Conservation (phyloP, 768 basidiomycete species). For the Hygrocybe coccinea region DNA sequence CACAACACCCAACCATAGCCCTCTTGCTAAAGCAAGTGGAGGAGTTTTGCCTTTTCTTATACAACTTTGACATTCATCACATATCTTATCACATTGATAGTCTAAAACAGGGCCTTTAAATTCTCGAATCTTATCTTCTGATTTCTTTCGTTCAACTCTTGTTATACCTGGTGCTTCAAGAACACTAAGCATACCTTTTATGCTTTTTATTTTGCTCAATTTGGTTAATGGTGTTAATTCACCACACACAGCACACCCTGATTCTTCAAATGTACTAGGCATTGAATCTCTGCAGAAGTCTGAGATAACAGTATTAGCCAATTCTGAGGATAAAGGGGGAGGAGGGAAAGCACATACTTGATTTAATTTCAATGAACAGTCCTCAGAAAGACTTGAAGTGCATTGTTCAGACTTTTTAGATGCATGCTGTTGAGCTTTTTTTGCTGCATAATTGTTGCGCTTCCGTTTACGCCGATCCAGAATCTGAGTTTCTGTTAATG, state of each 20-base stretch:
- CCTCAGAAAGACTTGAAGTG: conserved; percentile 1
- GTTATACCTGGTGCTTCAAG: conserved; percentile 7
- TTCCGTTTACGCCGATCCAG: conserved; percentile 10
- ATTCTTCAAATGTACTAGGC: conserved; percentile 18
- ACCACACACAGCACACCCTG: conserved; percentile 32
- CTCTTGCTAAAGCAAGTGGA: conserved; percentile 23
- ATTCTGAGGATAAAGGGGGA: background rate
- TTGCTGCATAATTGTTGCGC: background rate
- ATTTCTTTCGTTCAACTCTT: conserved; percentile 3
- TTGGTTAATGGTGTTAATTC: conserved; percentile 8
- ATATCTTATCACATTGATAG: conserved; percentile 7
- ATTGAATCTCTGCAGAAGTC: conserved; percentile 3
- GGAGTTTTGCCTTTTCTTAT: conserved; percentile 8
- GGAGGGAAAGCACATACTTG: conserved; percentile 9
- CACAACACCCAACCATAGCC: conserved; percentile 31
- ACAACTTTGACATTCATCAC: conserved; percentile 4
- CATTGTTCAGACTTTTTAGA: background rate
- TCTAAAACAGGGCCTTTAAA: conserved; percentile 17
- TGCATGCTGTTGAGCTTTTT: background rate
- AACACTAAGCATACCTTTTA: conserved; percentile 3
- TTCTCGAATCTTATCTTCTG: conserved; percentile 7
- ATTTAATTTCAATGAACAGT: conserved; percentile 16
- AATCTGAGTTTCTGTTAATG: conserved; percentile 16
- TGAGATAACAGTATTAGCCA: background rate
- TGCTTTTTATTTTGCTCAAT: conserved; percentile 6